These are phyloP conservation scores for Drosera spatulata DNA, from an alignment of 179 eudicot genomes.

Conservation along the genomic window DNA sequence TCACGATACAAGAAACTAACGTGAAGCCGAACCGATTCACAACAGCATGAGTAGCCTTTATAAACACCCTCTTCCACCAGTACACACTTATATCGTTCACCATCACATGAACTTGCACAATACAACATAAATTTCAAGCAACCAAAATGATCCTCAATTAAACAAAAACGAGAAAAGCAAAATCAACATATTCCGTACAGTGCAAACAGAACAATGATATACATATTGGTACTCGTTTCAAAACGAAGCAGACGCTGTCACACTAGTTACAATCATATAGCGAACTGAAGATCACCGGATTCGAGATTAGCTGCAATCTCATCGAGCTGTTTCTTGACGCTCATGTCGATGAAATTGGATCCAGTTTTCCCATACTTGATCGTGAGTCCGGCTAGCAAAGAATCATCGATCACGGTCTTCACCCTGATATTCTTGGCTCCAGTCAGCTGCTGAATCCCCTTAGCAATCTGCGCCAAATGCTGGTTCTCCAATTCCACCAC, in stretches of 20 bases:
- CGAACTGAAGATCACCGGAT: conserved; percentile 48
- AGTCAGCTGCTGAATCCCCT: conserved; percentile 67
- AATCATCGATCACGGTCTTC: conserved; percentile 64
- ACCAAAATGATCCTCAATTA: neutral
- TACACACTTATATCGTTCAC: neutral
- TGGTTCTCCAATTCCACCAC: conserved; percentile 74
- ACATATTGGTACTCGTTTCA: neutral
- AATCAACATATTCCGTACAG: too few relatives aligned
- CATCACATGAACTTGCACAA: neutral
- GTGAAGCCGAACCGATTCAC: too few relatives aligned
- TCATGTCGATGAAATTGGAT: conserved; percentile 83
- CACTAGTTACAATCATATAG: neutral
- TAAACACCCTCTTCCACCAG: neutral
- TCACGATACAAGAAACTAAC: too few relatives aligned
- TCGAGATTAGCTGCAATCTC: conserved; percentile 25
- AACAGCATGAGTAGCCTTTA: too few relatives aligned
- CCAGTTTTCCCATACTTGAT: conserved; percentile 66
- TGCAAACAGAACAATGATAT: too few relatives aligned
- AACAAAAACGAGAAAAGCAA: neutral
- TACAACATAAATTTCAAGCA: neutral
- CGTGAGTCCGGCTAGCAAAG: conserved; percentile 83
- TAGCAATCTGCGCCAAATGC: conserved; percentile 90
- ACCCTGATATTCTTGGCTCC: conserved; percentile 85
- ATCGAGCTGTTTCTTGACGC: conserved; percentile 82
- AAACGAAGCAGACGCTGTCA: neutral